A percentile compares a stretch with the other conserved stretches of the same genome.
Evolutionary conservation across 2,329 filamentous ascomycete genomes (phyloP).

Genomic region (Ophiostoma novo-ulmi): DNA sequence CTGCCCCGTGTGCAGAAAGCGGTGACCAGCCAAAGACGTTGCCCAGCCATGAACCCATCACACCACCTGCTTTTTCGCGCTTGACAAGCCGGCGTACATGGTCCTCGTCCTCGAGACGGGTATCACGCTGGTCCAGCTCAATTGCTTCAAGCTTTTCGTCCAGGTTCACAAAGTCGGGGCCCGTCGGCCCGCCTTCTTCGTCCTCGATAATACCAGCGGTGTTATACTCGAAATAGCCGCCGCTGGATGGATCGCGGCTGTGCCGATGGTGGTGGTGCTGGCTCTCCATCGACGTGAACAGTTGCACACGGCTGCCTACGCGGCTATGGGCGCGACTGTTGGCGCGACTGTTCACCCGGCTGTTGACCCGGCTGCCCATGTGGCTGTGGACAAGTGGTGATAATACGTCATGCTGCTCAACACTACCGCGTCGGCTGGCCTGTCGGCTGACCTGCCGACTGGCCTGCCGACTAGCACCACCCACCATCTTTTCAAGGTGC

Average conservation of each 20-base stretch:
- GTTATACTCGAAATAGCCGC: conserved; percentile 21
- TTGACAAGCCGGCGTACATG: conserved; percentile 53
- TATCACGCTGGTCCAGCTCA: conserved; percentile 42
- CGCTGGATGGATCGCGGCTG: neutral
- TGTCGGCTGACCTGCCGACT: conserved; percentile 42
- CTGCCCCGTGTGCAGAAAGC: conserved; percentile 58
- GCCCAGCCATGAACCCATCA: conserved; percentile 55
- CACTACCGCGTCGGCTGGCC: conserved; percentile 40
- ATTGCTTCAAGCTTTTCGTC: conserved; percentile 55
- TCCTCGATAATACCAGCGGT: conserved; percentile 29
- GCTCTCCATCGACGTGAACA: conserved; percentile 43
- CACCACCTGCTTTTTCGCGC: conserved; percentile 46
- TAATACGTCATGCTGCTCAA: conserved; percentile 33
- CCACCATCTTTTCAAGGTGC: conserved; percentile 34
- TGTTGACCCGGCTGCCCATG: conserved; percentile 40
- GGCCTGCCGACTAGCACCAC: conserved; percentile 32
- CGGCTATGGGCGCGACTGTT: conserved; percentile 48
- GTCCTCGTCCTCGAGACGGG: conserved; percentile 53
- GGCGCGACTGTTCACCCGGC: conserved; percentile 43
- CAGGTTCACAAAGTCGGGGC: conserved; percentile 59
- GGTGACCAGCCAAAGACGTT: conserved; percentile 56
- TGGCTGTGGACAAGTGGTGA: conserved; percentile 32
- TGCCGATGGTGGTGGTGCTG: conserved; percentile 25
- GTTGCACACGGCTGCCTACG: conserved; percentile 40
- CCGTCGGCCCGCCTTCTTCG: conserved; percentile 40